These are phyloP conservation scores for Candida succiphila DNA, from an alignment of 805 yeast species.

Conservation along the genomic window DNA sequence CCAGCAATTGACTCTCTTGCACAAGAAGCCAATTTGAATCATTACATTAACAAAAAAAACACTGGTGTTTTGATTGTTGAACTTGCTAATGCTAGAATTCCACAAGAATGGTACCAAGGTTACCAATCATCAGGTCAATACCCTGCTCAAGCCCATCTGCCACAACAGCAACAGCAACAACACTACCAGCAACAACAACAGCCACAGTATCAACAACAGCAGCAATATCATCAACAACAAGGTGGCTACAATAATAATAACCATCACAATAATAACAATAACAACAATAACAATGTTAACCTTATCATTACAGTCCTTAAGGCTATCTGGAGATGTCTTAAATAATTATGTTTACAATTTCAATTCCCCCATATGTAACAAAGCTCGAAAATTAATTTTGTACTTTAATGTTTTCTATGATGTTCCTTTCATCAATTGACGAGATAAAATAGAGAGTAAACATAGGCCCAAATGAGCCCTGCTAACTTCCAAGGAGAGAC, in stretches of 20 bases:
- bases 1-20: slow-evolving; percentile 85
- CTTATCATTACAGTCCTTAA: not conserved
- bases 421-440: too few species aligned
- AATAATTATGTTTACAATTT: too few species aligned
- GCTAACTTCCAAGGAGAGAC: too few species aligned
- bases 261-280: slow-evolving; percentile 8
- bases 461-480: too few species aligned
- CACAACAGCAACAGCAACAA: slow-evolving; percentile 8
- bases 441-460: too few species aligned
- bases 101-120: slow-evolving; percentile 23
- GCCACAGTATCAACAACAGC: slow-evolving; percentile 18
- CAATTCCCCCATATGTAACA: too few species aligned
- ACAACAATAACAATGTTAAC: not conserved
- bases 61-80: slow-evolving; percentile 74
- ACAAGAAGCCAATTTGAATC: slow-evolving; percentile 48
- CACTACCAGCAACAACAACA: slow-evolving; percentile 22
- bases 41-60: slow-evolving; percentile 59
- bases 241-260: slow-evolving; percentile 12
- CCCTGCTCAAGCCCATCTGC: slow-evolving; percentile 1
- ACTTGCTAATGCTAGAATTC: slow-evolving; percentile 37
- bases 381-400: too few species aligned
- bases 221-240: slow-evolving; percentile 10
- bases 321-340: not conserved
- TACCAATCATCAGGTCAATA: slow-evolving; percentile 2
- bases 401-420: too few species aligned